phyloP scores from a whole-genome alignment of 2,329 filamentous ascomycete genomes.

The Aspergillus versicolor region DNA sequence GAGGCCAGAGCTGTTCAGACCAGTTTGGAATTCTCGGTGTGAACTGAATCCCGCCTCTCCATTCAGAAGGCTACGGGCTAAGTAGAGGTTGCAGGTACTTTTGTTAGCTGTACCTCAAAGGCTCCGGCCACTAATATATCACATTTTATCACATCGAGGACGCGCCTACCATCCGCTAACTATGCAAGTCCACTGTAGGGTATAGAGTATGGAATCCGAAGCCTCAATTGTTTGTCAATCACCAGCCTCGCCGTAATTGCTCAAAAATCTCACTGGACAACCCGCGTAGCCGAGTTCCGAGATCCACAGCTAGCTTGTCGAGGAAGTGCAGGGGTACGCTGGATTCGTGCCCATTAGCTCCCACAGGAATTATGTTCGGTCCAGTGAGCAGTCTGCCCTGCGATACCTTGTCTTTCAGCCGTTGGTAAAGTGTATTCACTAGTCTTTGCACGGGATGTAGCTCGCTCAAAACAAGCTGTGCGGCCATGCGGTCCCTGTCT shows the following conservation, averaged over 20 bases:
- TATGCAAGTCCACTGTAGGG: background rate
- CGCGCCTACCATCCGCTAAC: background rate
- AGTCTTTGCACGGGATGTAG: constrained; percentile 4
- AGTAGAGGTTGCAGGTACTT: too few species aligned
- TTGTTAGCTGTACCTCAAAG: too few species aligned
- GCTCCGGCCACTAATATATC: too few species aligned
- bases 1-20: too few species aligned
- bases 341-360: background rate
- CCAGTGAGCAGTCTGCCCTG: background rate
- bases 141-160: too few species aligned
- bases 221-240: background rate
- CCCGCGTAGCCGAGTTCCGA: background rate
- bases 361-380: background rate
- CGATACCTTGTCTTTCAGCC: background rate
- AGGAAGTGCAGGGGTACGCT: background rate
- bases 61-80: too few species aligned
- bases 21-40: too few species aligned
- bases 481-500: constrained; percentile 6
- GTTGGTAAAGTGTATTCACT: constrained; percentile 4
- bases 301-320: background rate
- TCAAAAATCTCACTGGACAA: constrained; percentile 5
- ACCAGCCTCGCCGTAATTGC: background rate
- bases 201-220: background rate
- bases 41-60: background rate
- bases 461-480: constrained; percentile 8